Conservation (phyloP, 805 yeast species). For the Lipomyces spencermartinsiae region DNA sequence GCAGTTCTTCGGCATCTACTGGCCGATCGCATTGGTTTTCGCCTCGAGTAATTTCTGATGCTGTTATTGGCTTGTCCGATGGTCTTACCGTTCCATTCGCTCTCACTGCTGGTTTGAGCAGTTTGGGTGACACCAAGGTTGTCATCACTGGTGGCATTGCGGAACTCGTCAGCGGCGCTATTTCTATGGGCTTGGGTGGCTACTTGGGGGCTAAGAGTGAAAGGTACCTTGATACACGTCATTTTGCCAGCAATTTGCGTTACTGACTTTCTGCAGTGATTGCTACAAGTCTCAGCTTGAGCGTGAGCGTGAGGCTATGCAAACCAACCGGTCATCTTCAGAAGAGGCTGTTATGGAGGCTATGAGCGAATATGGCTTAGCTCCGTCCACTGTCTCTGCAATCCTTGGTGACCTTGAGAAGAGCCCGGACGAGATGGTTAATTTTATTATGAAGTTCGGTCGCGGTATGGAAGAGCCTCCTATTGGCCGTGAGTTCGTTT, state of each 20-base stretch:
- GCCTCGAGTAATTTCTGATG: constrained; percentile 93
- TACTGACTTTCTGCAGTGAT: constrained; percentile 20
- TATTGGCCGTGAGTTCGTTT: constrained; percentile 83
- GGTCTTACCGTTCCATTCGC: constrained; percentile 99
- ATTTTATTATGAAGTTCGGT: constrained; percentile 80
- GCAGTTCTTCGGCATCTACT: background rate
- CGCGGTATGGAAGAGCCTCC: constrained; percentile 96
- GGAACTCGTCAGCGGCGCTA: constrained; percentile 94
- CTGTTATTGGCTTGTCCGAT: constrained; percentile 91
- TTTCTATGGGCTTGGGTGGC: constrained; percentile 98
- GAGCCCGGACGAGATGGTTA: constrained; percentile 78
- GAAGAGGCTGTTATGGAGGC: constrained; percentile 84
- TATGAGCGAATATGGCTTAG: constrained; percentile 68
- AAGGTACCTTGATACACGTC: constrained; percentile 35
- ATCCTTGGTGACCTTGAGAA: constrained; percentile 81
- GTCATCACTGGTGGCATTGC: constrained; percentile 99
- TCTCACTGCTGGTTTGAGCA: constrained; percentile 91
- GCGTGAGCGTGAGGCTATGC: constrained; percentile 46
- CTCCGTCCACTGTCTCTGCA: constrained; percentile 72
- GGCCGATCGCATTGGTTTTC: constrained; percentile 31
- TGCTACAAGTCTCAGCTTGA: constrained; percentile 40
- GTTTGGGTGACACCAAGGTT: constrained; percentile 84
- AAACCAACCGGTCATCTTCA: constrained; percentile 53
- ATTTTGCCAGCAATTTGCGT: background rate
- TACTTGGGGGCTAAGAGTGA: constrained; percentile 93